Conservation (phyloP, 257 asterid species). For the Verbascum thapsus region DNA sequence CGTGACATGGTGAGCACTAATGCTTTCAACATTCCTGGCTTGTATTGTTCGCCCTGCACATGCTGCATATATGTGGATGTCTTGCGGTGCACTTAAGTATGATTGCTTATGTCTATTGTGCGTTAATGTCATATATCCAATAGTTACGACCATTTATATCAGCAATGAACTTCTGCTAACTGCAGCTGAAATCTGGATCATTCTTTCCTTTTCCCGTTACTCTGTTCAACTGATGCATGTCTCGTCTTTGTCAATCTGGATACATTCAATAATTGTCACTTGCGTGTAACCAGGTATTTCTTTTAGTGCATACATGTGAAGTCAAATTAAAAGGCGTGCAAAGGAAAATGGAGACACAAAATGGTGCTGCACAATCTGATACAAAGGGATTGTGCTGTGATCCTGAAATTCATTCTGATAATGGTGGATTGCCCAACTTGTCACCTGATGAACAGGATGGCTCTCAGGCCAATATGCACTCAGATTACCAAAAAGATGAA, state of each 20-base stretch:
- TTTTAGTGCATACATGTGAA: conserved; percentile 69
- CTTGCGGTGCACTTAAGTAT: conserved; percentile 17
- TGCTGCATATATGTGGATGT: conserved; percentile 12
- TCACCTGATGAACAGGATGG: conserved; percentile 50
- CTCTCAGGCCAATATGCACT: conserved; percentile 38
- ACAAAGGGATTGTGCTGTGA: conserved; percentile 38
- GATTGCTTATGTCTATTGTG: background rate
- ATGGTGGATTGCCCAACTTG: conserved; percentile 40
- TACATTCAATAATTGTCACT: conserved; percentile 27
- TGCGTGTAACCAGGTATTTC: conserved; percentile 64
- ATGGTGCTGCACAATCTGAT: conserved; percentile 43
- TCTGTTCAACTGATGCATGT: conserved; percentile 19
- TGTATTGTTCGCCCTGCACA: background rate
- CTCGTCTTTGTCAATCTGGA: conserved; percentile 23
- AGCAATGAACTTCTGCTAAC: background rate
- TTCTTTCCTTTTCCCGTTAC: background rate
- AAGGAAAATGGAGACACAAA: conserved; percentile 44
- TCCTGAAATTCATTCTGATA: conserved; percentile 36
- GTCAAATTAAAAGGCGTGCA: conserved; percentile 49
- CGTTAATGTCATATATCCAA: background rate
- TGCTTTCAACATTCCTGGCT: conserved; percentile 3
- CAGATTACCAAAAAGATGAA: conserved; percentile 34
- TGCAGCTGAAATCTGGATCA: background rate
- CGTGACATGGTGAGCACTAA: conserved; percentile 79
- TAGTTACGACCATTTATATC: background rate